phyloP scores from a whole-genome alignment of 1,139 yeast genomes.

The Suhomyces kunorum region DNA sequence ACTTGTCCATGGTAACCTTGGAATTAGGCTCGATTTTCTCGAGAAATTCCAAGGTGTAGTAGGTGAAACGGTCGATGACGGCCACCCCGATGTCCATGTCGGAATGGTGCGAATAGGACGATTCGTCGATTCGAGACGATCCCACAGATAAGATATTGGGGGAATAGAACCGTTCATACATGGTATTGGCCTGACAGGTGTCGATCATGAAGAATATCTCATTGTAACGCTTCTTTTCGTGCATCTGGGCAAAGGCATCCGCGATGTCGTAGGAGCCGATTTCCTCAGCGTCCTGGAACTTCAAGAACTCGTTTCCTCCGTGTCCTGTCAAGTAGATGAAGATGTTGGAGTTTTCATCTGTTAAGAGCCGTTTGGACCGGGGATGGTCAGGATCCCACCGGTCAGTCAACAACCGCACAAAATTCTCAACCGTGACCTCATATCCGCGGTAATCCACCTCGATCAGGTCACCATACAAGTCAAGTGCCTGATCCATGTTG shows the following conservation, averaged over 20 bases:
- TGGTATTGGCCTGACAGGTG: constrained; percentile 97
- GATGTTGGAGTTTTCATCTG: constrained; percentile 92
- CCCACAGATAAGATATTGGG: constrained; percentile 95
- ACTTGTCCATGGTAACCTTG: constrained; percentile 70
- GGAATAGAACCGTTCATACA: constrained; percentile 89
- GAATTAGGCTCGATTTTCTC: constrained; percentile 80
- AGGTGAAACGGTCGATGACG: constrained; percentile 93
- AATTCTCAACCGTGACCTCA: constrained; percentile 97
- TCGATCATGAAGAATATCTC: constrained; percentile 97
- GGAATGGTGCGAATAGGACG: constrained; percentile 93
- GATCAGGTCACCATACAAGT: constrained; percentile 88
- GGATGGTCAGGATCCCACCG: constrained; percentile 96
- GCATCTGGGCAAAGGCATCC: constrained; percentile 96
- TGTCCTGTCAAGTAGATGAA: constrained; percentile 97
- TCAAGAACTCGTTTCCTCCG: constrained; percentile 96
- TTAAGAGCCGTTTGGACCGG: constrained; percentile 80
- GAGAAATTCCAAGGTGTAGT: constrained; percentile 83
- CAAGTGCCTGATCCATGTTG: constrained; percentile 91
- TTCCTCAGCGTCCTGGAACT: constrained; percentile 98
- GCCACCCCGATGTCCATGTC: constrained; percentile 97
- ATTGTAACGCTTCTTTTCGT: constrained; percentile 90
- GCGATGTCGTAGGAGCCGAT: constrained; percentile 95
- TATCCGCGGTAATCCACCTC: constrained; percentile 98
- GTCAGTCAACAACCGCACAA: constrained; percentile 84
- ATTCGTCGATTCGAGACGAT: constrained; percentile 84